Percentiles rank a stretch among this genome's conserved stretches.
Evolutionary conservation across 139 green algal genomes (phyloP).

Genomic region (Monoraphidium neglectum): DNA sequence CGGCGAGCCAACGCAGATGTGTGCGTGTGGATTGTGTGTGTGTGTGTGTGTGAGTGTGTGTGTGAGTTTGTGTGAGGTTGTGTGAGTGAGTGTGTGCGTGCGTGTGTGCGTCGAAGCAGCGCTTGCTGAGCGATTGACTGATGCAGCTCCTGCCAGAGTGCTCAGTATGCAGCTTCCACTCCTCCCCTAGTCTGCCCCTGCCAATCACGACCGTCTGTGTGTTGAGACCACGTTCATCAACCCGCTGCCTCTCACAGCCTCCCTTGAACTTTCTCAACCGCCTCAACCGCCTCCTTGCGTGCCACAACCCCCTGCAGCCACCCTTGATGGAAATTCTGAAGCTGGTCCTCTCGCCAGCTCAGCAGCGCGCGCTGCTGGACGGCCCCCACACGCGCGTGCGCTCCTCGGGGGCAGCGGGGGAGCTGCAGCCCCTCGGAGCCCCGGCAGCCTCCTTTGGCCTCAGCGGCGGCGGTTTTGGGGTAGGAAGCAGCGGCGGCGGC

Average conservation of each 20-base stretch:
- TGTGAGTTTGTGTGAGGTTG: too few relatives aligned
- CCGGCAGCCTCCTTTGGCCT: background rate
- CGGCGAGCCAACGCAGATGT: too few relatives aligned
- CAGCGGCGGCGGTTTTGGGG: background rate
- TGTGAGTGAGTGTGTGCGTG: too few relatives aligned
- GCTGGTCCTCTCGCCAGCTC: slow-evolving; percentile 28
- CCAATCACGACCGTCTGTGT: background rate
- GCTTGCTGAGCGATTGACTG: background rate
- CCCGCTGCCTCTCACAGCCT: background rate
- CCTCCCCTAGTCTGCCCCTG: background rate
- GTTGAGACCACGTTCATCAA: background rate
- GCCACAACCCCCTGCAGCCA: slow-evolving; percentile 46
- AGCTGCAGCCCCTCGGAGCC: slow-evolving; percentile 1
- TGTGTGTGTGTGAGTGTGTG: background rate
- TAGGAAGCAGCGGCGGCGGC: background rate
- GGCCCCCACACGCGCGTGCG: slow-evolving; percentile 51
- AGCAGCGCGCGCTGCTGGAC: slow-evolving; percentile 33
- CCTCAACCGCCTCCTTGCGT: slow-evolving; percentile 51
- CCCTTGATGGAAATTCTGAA: slow-evolving; percentile 58
- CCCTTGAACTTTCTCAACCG: background rate
- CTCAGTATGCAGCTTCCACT: slow-evolving; percentile 2
- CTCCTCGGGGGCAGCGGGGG: slow-evolving; percentile 14
- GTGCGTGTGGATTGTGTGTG: slow-evolving; percentile 28
- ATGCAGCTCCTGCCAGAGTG: background rate
- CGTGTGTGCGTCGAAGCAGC: too few relatives aligned